Conservation (phyloP, 345 rosid species). For the Zanthoxylum bungeanum region DNA sequence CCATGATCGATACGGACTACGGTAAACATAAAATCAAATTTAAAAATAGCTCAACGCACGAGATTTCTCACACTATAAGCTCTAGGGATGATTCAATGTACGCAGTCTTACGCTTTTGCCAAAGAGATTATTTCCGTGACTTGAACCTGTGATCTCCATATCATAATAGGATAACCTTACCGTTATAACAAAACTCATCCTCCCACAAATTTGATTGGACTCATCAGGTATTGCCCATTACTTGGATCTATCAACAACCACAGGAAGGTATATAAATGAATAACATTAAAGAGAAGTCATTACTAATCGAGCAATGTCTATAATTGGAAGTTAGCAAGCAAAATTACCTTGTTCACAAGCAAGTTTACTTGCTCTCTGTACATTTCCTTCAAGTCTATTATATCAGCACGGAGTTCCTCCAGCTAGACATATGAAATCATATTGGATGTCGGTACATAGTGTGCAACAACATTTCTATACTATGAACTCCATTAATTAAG, state of each 20-base stretch:
- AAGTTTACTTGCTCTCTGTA: slow-evolving; percentile 98
- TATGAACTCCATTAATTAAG: not conserved
- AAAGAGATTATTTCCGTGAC: too few species aligned
- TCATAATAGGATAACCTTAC: too few species aligned
- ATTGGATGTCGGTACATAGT: slow-evolving; percentile 15
- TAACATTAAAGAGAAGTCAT: not conserved
- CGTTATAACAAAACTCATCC: too few species aligned
- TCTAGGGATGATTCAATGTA: too few species aligned
- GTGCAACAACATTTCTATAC: not conserved
- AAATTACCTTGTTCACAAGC: slow-evolving; percentile 89
- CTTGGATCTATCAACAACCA: slow-evolving; percentile 51
- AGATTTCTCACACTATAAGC: too few species aligned
- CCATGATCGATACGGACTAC: slow-evolving; percentile 22
- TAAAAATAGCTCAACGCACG: too few species aligned
- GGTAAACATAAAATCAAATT: not conserved
- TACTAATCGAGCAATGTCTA: not conserved
- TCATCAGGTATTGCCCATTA: slow-evolving; percentile 28
- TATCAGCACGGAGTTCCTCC: slow-evolving; percentile 98
- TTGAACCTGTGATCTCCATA: too few species aligned
- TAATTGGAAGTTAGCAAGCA: not conserved
- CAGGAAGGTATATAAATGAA: slow-evolving; percentile 9
- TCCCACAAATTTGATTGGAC: not conserved
- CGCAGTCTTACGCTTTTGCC: too few species aligned
- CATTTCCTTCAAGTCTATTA: slow-evolving; percentile 98
- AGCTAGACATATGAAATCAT: slow-evolving; percentile 43